Percentiles rank a stretch among this genome's conserved stretches.
These are phyloP conservation scores for Trichoderma lentiforme DNA, from an alignment of 2,329 filamentous ascomycete species.

Conservation along the genomic window DNA sequence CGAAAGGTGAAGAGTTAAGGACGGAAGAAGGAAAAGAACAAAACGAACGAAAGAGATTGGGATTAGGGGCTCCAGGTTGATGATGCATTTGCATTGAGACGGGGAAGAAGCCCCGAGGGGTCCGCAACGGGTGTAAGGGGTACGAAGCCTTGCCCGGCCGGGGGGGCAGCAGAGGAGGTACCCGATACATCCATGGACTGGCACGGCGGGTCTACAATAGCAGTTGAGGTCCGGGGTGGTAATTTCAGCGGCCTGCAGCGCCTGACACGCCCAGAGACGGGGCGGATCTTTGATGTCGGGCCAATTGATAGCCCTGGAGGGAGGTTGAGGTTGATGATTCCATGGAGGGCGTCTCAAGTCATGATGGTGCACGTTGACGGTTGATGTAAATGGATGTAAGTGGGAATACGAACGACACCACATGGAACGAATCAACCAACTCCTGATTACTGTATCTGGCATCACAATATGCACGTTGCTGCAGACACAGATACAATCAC, in stretches of 20 bases:
- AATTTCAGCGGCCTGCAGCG: conserved; percentile 4
- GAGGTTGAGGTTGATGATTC: background rate
- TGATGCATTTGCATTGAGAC: conserved; percentile 14
- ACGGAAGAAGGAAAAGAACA: background rate
- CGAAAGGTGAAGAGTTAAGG: background rate
- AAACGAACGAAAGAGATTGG: conserved; percentile 1
- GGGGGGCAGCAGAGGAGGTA: background rate
- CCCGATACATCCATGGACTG: background rate
- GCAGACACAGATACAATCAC: background rate
- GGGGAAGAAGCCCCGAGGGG: conserved; percentile 2
- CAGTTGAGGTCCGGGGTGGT: background rate
- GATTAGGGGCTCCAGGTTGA: conserved; percentile 15
- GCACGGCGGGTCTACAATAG: background rate
- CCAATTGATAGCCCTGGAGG: too few relatives aligned
- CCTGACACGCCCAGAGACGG: background rate
- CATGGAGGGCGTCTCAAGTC: background rate
- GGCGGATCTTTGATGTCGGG: too few relatives aligned
- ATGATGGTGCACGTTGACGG: background rate
- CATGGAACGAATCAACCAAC: background rate
- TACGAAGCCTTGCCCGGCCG: conserved; percentile 5
- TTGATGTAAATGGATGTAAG: background rate
- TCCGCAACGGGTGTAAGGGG: conserved; percentile 13
- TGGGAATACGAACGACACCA: background rate
- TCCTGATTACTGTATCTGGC: background rate
- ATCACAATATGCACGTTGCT: background rate